Base-by-base conservation (phyloP, 1,284 basidiomycete genomes). In the Tausonia pullulans region DNA sequence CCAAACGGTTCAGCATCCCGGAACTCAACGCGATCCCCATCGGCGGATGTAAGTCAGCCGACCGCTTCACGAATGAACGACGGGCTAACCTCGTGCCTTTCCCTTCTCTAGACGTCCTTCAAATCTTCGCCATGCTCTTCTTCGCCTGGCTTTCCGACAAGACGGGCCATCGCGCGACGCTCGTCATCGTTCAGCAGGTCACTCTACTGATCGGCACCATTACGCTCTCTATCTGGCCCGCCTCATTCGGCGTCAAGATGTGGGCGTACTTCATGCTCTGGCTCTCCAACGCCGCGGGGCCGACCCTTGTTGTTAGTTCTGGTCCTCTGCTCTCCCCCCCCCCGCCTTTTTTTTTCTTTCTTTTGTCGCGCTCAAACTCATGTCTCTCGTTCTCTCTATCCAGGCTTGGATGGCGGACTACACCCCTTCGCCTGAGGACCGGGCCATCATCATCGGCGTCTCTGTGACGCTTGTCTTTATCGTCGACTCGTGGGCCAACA, bases 351-450 rank as follows among this genome's bases (percentile, higher is more conserved):
- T 9, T 58, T 13, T 14, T 16, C 1, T 2, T 5, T 39, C 41
- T 40, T 56, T 39, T 39, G 54, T 5, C 5, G 41, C 54, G 10
- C 39, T 9, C 1, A 2, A 13, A 7, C 49, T 40, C 45, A 6
- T 13, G 11, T 13, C 44, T 45, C 48, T 10, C 16, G 8, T 39
- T 55, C 4, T 13, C 39, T 5, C 44, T 50, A 39, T 2, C 40
- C 50, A 71, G 70, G 69, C 66, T 8, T 72, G 71, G 70, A 72
- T 72, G 71, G 68, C 69, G 16, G 69, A 70, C 43, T 54, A 67
- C 48, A 70, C 68, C 59, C 65, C 67, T 3, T 66, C 69, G 0
- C 68, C 71, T 0, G 68, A 70, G 51, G 69, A 70, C 50, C 66
- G 71, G n/a, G 59, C 67, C 1, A 68, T 72, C 53, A 66, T 71